Conservation (phyloP, 1,284 basidiomycete species). For the Apiotrichum brassicae region DNA sequence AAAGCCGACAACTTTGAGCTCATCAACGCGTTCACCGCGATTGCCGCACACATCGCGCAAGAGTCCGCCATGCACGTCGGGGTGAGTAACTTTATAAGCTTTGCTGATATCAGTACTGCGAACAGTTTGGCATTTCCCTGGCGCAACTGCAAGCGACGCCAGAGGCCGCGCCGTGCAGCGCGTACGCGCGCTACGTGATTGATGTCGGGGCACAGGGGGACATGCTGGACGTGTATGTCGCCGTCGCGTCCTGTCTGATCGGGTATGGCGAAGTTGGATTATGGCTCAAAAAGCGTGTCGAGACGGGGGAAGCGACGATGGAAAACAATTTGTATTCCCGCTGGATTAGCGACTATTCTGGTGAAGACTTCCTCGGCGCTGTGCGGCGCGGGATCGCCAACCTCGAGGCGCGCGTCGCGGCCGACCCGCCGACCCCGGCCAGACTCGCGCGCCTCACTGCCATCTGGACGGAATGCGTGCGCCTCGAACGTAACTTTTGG, state of each 20-base stretch:
- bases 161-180: slow-evolving; percentile 65
- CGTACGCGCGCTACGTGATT: slow-evolving; percentile 79
- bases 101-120: slow-evolving; percentile 53
- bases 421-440: slow-evolving; percentile 59
- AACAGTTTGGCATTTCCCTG: slow-evolving; percentile 59
- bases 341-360: slow-evolving; percentile 81
- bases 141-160: slow-evolving; percentile 58
- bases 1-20: slow-evolving; percentile 63
- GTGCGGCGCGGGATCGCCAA: slow-evolving; percentile 63
- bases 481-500: slow-evolving; percentile 84
- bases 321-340: slow-evolving; percentile 62
- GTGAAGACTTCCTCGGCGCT: slow-evolving; percentile 62
- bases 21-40: slow-evolving; percentile 61
- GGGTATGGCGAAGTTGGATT: slow-evolving; percentile 94
- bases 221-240: slow-evolving; percentile 65
- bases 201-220: slow-evolving; percentile 71
- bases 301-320: slow-evolving; percentile 52
- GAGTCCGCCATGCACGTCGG: slow-evolving; percentile 69
- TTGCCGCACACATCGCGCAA: slow-evolving; percentile 59
- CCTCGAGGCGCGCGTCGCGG: slow-evolving; percentile 57
- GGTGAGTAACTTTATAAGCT: slow-evolving; percentile 22
- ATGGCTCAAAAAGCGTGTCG: slow-evolving; percentile 61
- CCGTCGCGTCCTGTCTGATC: slow-evolving; percentile 75
- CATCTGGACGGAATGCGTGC: slow-evolving; percentile 72
- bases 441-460: slow-evolving; percentile 62